These are phyloP conservation scores for Debaryomycetaceae sp. DNA, from an alignment of 1,139 yeast species.

Conservation along the genomic window DNA sequence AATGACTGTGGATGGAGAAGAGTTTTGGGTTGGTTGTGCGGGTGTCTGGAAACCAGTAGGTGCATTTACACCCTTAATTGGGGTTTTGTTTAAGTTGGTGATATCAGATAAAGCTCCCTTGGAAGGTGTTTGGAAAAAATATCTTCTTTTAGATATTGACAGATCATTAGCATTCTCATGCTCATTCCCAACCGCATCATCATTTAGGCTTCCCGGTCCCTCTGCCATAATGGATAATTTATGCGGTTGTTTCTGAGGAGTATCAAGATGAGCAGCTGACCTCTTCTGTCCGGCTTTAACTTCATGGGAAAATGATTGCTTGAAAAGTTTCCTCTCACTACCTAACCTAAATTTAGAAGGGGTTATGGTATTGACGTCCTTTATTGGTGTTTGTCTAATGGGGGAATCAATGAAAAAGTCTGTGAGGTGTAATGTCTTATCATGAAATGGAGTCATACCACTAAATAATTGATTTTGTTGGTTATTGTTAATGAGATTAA, in stretches of 20 bases:
- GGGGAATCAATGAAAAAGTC: slow-evolving; percentile 50
- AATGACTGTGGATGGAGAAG: slow-evolving; percentile 35
- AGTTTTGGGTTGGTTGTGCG: slow-evolving; percentile 18
- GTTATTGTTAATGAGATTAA: slow-evolving; percentile 20
- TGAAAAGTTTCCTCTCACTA: slow-evolving; percentile 17
- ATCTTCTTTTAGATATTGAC: slow-evolving; percentile 7
- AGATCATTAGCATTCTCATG: slow-evolving; percentile 7
- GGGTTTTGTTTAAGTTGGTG: slow-evolving; percentile 19
- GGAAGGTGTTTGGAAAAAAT: slow-evolving; percentile 30
- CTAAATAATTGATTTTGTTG: slow-evolving; percentile 15
- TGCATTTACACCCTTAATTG: slow-evolving; percentile 5
- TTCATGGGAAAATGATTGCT: slow-evolving; percentile 18
- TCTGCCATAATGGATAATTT: slow-evolving; percentile 26
- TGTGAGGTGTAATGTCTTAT: slow-evolving; percentile 39
- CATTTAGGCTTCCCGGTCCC: slow-evolving; percentile 12
- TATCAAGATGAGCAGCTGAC: slow-evolving; percentile 36
- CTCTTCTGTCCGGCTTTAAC: slow-evolving; percentile 31
- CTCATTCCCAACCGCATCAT: slow-evolving; percentile 15
- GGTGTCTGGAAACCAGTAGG: slow-evolving; percentile 21
- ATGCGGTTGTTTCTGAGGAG: slow-evolving; percentile 42
- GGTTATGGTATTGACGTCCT: slow-evolving; percentile 40
- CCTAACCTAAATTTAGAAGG: slow-evolving; percentile 39
- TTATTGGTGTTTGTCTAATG: slow-evolving; percentile 30
- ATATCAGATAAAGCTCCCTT: slow-evolving; percentile 26
- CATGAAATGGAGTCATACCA: slow-evolving; percentile 43